phyloP scores from a whole-genome alignment of 1,284 basidiomycete species.

The Lentinula novae-zelandiae region DNA sequence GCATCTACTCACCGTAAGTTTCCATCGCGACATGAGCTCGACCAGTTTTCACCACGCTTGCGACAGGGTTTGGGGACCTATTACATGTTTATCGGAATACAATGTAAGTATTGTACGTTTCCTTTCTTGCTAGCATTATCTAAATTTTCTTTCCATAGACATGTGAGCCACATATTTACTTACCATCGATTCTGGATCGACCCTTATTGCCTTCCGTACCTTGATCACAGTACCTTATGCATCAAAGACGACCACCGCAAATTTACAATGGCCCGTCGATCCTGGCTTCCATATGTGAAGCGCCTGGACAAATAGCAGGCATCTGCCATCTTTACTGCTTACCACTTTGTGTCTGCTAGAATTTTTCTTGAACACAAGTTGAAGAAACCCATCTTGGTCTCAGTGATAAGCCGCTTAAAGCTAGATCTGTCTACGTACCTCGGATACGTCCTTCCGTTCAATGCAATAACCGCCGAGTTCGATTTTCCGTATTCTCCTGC shows the following conservation, averaged over 20 bases:
- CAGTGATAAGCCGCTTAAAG: background rate
- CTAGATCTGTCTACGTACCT: background rate
- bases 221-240: conserved; percentile 43
- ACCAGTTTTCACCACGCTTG: background rate
- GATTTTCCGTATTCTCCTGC: too few species aligned
- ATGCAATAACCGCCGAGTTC: too few species aligned
- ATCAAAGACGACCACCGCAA: conserved; percentile 55
- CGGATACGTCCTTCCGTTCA: too few species aligned
- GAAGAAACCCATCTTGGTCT: background rate
- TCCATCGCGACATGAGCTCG: background rate
- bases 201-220: background rate
- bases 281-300: conserved; percentile 43
- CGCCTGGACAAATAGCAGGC: conserved; percentile 19
- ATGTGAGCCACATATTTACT: conserved; percentile 35
- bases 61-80: conserved; percentile 54
- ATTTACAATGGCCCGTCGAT: conserved; percentile 36
- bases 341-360: background rate
- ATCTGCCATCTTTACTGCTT: background rate
- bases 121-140: background rate
- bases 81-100: conserved; percentile 56
- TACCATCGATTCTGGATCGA: background rate
- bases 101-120: conserved; percentile 40
- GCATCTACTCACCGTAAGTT: conserved; percentile 60
- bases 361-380: background rate
- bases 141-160: conserved; percentile 27